phyloP scores from a whole-genome alignment of 352 stramenopile species.

The Pythium dissotocum region DNA sequence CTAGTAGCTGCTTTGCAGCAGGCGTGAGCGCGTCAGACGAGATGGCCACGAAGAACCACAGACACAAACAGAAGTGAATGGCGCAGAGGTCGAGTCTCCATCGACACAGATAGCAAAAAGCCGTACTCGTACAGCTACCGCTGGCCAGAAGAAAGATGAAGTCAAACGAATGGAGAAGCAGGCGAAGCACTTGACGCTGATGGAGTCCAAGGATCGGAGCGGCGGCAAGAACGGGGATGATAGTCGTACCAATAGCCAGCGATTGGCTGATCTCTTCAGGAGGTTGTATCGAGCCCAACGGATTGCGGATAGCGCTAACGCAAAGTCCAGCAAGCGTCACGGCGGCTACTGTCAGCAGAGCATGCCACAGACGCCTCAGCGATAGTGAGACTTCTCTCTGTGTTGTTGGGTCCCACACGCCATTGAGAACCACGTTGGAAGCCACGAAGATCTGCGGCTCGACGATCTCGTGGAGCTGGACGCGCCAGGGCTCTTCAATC shows the following conservation, averaged over 20 bases:
- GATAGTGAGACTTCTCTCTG: neutral
- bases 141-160: neutral
- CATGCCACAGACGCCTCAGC: neutral
- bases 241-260: neutral
- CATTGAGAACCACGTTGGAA: neutral
- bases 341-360: neutral
- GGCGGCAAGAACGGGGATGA: neutral
- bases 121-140: neutral
- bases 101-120: neutral
- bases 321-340: neutral
- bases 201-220: neutral
- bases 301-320: neutral
- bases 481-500: neutral
- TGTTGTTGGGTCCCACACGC: neutral
- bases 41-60: neutral
- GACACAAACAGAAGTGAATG: neutral
- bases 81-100: neutral
- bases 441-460: neutral
- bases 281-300: neutral
- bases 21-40: neutral
- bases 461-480: conserved; percentile 6
- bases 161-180: neutral
- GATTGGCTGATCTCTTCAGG: neutral
- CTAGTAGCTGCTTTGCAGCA: neutral
- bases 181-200: neutral